Evolutionary conservation across 2,329 filamentous ascomycete species (phyloP).

Genomic region (Monilinia fructicola): DNA sequence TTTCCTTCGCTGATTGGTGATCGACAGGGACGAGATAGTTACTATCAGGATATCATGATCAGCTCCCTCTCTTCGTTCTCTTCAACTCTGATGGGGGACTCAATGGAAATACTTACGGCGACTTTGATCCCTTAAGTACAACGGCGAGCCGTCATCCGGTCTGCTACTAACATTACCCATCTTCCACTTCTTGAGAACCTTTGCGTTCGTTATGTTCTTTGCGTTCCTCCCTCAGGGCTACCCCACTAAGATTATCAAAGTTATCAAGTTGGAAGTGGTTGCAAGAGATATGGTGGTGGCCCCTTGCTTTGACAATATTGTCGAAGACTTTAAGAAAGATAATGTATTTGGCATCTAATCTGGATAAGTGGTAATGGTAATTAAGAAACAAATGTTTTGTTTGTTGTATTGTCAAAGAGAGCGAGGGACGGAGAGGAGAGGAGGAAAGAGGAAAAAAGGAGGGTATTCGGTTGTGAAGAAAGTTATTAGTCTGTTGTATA

Average conservation of each 20-base stretch:
- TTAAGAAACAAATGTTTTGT: conserved; percentile 31
- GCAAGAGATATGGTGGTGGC: conserved; percentile 16
- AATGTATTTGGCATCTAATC: conserved; percentile 37
- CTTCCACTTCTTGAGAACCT: conserved; percentile 41
- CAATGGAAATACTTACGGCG: conserved; percentile 64
- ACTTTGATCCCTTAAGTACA: conserved; percentile 89
- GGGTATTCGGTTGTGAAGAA: conserved; percentile 12
- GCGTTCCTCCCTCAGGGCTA: conserved; percentile 25
- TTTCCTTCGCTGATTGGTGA: conserved; percentile 78
- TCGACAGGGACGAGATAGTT: conserved; percentile 77
- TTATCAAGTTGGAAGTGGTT: conserved; percentile 24
- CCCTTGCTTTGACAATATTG: conserved; percentile 30
- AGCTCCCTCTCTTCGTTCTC: conserved; percentile 17
- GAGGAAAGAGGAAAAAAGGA: too few relatives aligned
- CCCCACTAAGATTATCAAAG: conserved; percentile 34
- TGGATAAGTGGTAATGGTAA: conserved; percentile 24
- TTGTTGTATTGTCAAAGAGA: conserved; percentile 13
- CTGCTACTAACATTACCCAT: conserved; percentile 95
- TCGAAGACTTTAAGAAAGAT: conserved; percentile 32
- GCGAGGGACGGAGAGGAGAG: too few relatives aligned
- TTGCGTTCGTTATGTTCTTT: not conserved
- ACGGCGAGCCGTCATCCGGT: conserved; percentile 74
- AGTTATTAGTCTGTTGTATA: conserved; percentile 6
- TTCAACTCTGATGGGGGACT: conserved; percentile 1
- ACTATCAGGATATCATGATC: conserved; percentile 55